Evolutionary conservation across 2,329 filamentous ascomycete genomes (phyloP), one percentile per base, ranked within the genome.

Genomic region (Monilinia fructicola): DNA sequence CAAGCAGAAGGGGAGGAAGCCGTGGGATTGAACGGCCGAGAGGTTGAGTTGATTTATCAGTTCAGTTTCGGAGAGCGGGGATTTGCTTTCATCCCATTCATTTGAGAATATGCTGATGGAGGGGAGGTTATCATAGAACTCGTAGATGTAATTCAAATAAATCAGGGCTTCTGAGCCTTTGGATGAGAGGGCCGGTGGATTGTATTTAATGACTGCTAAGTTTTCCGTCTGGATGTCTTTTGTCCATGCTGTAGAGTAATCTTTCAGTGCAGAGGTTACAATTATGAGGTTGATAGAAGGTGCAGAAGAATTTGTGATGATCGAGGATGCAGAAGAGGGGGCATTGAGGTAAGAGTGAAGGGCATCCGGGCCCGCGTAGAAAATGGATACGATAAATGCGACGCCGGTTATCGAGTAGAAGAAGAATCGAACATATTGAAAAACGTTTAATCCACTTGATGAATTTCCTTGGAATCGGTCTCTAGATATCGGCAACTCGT

Each of bases 351-450:
- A 59, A 46, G 26, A 21, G 14, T 26, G 56, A 59, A 59, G 40
- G 14, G 56, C 40, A 38, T 18, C 12, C 3, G 56, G 56, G 4
- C 56, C 42, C 12, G 42, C 42, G 48, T 35, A 64, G 40, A 56
- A n/a, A 23, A 64, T 35, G 23, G 63, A 65, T 60, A 35, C 52
- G 18, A 65, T 65, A 11, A 65, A 65, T 6, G 54, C 54, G 42
- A 59, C 26, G 3, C 46, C 26, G 23, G 46, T 60, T 38, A 59
- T 31, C 10, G 54, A 28, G 44, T 65, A 65, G 12, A 59, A 21
- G 12, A 50, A n/a, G 18, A 38, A n/a, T 21, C 63, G 63, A 52
- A 60, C 53, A 11, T 53, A 53, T 52, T 28, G 44, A 16, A 65
- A 65, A 3, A 40, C 7, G 31, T 48, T 31, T 6, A 23, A 35